A percentile compares a stretch with the other conserved stretches of the same genome.
phyloP scores from a whole-genome alignment of 345 rosid genomes.

The Luvunga scandens region DNA sequence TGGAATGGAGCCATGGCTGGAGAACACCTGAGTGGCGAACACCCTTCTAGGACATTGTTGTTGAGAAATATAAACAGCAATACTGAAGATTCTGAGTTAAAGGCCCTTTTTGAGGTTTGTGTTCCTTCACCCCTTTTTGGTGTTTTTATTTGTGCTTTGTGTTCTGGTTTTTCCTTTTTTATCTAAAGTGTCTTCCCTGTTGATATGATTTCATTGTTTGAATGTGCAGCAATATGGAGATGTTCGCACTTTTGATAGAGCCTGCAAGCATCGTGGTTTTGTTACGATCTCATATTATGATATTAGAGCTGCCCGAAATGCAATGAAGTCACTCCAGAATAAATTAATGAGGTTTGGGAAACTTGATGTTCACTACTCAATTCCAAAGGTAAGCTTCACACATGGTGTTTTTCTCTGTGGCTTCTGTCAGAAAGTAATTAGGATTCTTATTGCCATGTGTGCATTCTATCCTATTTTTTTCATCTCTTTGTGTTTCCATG shows the following conservation, averaged over 20 bases:
- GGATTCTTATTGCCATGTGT: neutral
- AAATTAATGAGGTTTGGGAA: conserved; percentile 34
- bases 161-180: neutral
- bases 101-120: conserved; percentile 53
- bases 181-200: conserved; percentile 2
- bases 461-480: neutral
- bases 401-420: neutral
- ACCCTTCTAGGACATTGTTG: conserved; percentile 55
- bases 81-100: conserved; percentile 59
- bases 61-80: conserved; percentile 54
- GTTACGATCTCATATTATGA: conserved; percentile 57
- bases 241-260: conserved; percentile 41
- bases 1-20: conserved; percentile 19
- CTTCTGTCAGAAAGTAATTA: neutral
- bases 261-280: conserved; percentile 56
- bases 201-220: conserved; percentile 8
- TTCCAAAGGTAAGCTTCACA: conserved; percentile 41
- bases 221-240: conserved; percentile 50
- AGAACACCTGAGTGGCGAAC: conserved; percentile 40
- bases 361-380: conserved; percentile 53
- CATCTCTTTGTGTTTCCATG: neutral
- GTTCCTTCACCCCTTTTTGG: neutral
- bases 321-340: conserved; percentile 52
- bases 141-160: conserved; percentile 1
- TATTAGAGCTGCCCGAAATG: conserved; percentile 52